These are phyloP conservation scores for Vicia sativa DNA, from an alignment of 306 rosid species.

Conservation along the genomic window DNA sequence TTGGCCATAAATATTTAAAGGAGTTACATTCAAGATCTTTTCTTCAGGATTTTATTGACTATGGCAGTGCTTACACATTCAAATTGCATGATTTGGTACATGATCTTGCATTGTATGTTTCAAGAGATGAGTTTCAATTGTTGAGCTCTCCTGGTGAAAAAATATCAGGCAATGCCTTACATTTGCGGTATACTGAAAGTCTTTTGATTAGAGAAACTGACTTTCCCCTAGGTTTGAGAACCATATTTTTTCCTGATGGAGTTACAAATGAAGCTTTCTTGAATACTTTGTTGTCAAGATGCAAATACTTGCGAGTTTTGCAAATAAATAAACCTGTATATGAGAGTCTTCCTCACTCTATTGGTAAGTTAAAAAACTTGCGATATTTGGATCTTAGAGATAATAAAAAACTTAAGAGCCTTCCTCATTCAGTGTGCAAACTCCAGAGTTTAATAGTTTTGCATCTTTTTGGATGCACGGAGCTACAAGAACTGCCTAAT, in stretches of 20 bases:
- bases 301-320: not conserved
- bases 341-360: not conserved
- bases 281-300: not conserved
- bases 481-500: too few relatives aligned
- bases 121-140: conserved; percentile 1
- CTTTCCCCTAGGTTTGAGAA: not conserved
- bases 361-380: conserved; percentile 22
- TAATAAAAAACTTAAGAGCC: not conserved
- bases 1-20: conserved; percentile 18
- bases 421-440: conserved; percentile 7
- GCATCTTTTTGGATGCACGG: too few relatives aligned
- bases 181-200: conserved; percentile 5
- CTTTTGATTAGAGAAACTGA: not conserved
- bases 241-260: not conserved
- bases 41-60: not conserved
- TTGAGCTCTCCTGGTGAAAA: not conserved
- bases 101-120: conserved; percentile 22
- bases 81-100: conserved; percentile 32
- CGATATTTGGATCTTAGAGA: not conserved
- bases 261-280: conserved; percentile 8
- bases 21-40: conserved; percentile 18
- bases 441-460: not conserved
- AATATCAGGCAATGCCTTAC: not conserved
- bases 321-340: not conserved
- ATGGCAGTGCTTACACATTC: not conserved